Evolutionary conservation across 139 green algal species (phyloP).

Genomic region (Coelastrella sp.): DNA sequence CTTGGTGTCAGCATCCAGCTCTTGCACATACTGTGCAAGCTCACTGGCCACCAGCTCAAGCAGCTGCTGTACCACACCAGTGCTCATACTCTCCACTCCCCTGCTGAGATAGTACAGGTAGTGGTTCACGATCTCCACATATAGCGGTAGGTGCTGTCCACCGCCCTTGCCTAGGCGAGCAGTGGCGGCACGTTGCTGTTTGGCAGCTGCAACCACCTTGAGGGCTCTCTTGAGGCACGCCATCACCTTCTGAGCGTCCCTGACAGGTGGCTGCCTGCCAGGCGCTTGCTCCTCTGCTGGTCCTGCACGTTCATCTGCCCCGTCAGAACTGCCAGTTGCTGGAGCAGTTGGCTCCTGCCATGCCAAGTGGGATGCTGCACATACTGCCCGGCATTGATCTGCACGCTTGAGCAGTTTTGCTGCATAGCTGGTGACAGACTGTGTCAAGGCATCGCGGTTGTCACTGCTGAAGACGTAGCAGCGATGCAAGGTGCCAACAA

Average conservation of each 20-base stretch:
- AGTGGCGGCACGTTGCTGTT: conserved; percentile 50
- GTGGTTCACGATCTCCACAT: conserved; percentile 70
- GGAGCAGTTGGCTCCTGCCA: conserved; percentile 75
- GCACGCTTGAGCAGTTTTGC: conserved; percentile 88
- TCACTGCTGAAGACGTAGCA: conserved; percentile 86
- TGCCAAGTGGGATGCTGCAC: conserved; percentile 85
- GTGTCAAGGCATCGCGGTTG: conserved; percentile 82
- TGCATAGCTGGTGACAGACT: conserved; percentile 84
- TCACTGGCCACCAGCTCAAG: conserved; percentile 79
- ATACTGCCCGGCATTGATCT: conserved; percentile 93
- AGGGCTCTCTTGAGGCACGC: conserved; percentile 85
- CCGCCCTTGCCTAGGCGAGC: conserved; percentile 18
- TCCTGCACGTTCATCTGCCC: neutral
- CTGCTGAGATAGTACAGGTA: conserved; percentile 81
- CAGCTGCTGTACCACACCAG: conserved; percentile 69
- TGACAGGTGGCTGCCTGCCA: conserved; percentile 55
- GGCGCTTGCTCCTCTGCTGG: neutral
- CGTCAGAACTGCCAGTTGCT: neutral
- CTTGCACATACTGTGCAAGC: conserved; percentile 52
- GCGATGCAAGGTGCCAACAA: conserved; percentile 88
- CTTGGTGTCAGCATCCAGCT: conserved; percentile 1
- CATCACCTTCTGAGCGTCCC: conserved; percentile 79
- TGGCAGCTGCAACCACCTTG: conserved; percentile 83
- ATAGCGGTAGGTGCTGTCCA: conserved; percentile 55
- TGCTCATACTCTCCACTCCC: conserved; percentile 65